phyloP scores from a whole-genome alignment of 805 yeast species.

The Ogataea nonfermentans region DNA sequence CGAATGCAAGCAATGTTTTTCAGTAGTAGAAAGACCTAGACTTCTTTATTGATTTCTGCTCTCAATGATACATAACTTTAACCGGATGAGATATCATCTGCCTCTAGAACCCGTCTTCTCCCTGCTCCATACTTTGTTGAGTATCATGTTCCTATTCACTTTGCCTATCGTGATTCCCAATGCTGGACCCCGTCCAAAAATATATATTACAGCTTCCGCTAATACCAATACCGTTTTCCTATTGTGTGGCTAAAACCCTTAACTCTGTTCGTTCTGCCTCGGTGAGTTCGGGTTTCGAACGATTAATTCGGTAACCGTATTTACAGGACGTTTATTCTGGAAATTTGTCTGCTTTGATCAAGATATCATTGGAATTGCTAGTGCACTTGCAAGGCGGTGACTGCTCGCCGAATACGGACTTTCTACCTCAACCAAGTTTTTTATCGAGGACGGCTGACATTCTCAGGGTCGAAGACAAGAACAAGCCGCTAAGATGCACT shows the following conservation, averaged over 20 bases:
- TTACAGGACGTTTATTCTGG: constrained; percentile 53
- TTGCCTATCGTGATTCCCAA: constrained; percentile 51
- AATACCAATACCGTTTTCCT: constrained; percentile 61
- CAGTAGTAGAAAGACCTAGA: too few species aligned
- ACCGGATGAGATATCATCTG: too few species aligned
- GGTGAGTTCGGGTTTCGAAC: constrained; percentile 50
- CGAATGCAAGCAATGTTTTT: too few species aligned
- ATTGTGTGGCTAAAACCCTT: constrained; percentile 62
- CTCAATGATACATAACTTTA: too few species aligned
- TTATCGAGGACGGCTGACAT: too few species aligned
- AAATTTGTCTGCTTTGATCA: constrained; percentile 63
- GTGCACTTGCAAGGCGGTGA: constrained; percentile 36
- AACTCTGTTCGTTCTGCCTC: constrained; percentile 66
- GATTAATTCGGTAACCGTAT: constrained; percentile 43
- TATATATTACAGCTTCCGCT: too few species aligned
- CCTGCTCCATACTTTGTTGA: constrained; percentile 47
- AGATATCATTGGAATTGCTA: too few species aligned
- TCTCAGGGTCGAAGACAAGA: too few species aligned
- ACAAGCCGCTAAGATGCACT: too few species aligned
- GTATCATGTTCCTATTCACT: constrained; percentile 57
- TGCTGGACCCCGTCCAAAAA: constrained; percentile 1
- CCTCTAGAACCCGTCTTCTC: constrained; percentile 60
- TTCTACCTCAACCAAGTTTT: too few species aligned
- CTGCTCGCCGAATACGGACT: too few species aligned
- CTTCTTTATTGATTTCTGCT: too few species aligned